A percentile compares a stretch with the other conserved stretches of the same genome.
These are phyloP conservation scores for Castanea crenata DNA, from an alignment of 306 rosid genomes.

Conservation along the genomic window DNA sequence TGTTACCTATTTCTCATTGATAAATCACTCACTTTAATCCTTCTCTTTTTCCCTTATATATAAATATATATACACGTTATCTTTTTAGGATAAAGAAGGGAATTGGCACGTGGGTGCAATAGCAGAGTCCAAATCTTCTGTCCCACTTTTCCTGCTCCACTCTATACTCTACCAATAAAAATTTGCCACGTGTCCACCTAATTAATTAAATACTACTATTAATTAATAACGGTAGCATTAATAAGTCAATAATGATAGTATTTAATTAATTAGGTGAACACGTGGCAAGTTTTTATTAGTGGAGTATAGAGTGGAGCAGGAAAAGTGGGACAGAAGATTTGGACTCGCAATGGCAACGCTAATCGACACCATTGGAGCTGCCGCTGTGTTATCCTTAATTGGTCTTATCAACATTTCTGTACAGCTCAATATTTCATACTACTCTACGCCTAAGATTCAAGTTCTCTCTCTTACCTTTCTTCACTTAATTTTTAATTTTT, in stretches of 20 bases:
- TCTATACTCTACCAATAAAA: too few relatives aligned
- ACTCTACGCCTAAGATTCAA: slow-evolving; percentile 34
- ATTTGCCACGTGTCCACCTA: too few relatives aligned
- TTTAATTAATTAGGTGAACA: too few relatives aligned
- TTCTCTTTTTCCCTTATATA: neutral
- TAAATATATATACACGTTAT: too few relatives aligned
- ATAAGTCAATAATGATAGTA: too few relatives aligned
- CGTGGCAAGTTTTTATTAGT: too few relatives aligned
- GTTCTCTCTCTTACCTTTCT: slow-evolving; percentile 5
- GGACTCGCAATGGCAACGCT: slow-evolving; percentile 39
- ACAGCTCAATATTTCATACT: slow-evolving; percentile 31
- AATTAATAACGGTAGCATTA: too few relatives aligned
- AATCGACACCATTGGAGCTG: slow-evolving; percentile 27
- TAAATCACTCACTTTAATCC: neutral
- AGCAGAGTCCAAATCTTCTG: too few relatives aligned
- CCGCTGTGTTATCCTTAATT: neutral
- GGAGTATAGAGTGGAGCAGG: too few relatives aligned
- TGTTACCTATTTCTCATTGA: neutral
- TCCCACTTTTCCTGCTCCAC: too few relatives aligned
- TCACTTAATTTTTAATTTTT: neutral
- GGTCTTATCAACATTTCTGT: slow-evolving; percentile 8
- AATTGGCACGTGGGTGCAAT: slow-evolving; percentile 54
- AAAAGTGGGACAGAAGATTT: too few relatives aligned
- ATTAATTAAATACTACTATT: too few relatives aligned
- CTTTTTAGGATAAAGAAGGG: slow-evolving; percentile 38